Base-by-base conservation (phyloP, 2,329 filamentous ascomycete genomes). In the Blumeria hordei region DNA sequence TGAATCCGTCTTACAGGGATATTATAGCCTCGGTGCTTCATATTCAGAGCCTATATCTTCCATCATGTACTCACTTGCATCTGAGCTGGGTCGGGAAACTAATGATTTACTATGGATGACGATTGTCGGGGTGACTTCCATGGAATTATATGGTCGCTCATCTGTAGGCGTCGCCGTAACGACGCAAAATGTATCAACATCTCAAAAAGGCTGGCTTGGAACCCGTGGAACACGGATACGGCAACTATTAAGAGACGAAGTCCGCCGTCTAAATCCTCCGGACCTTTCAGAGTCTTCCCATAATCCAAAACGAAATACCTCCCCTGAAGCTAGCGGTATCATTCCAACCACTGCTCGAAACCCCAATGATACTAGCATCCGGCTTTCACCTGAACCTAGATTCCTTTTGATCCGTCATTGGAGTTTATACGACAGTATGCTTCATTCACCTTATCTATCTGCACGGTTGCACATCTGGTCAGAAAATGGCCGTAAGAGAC, bases 341-440 rank as follows among this genome's bases (percentile, higher is more conserved):
- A 94, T 95, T 54, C 88, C 86, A 7, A 94, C 87, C 0, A 88
- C 86, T 21, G 88, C 88, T 7, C 76, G 84, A 58, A 92, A 84
- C 58, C 87, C 92, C 6, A 90, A 88, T 55, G 92, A 98, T 67
- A 93, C 80, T 9, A 84, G 87, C 53, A 96, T 98, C 60, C 81
- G 88, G 21, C 72, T 98, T 41, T 94, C 88, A 0, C 92, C 92
- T 0, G 92, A 98, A 64, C 93, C 92, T 9, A 83, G 85, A 43
- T 94, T 98, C 61, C 75, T 96, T 32, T 76, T 98, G 0, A 85
- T 96, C 54, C 76, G 92, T 36, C 92, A 98, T 66, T 98, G 92
- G 92, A 94, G 87, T 61, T 72, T 98, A 12, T 96, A 96, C 67
- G 92, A 98, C 64, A 94, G 88, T 66, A 96, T 98, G 92, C 75